Base-by-base conservation (phyloP, 768 basidiomycete genomes). In the Mycena chlorophos region DNA sequence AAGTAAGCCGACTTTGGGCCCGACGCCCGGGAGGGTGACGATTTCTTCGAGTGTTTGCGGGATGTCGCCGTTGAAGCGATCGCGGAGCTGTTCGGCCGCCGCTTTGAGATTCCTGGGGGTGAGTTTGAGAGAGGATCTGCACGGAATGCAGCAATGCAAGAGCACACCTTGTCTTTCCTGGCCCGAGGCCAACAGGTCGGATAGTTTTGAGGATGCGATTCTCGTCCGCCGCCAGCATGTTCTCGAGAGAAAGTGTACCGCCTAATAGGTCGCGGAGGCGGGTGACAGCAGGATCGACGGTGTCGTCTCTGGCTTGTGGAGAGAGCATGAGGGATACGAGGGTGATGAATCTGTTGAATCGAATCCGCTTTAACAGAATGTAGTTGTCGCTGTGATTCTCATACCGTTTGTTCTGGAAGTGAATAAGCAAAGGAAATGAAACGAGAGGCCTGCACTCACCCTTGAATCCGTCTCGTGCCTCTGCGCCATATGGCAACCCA, bases 1-100 rank as follows among this genome's bases (percentile, higher is more conserved):
- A 30, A 97, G 69, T 71, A 91, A 96, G 1, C 92, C 92, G 94
- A 98, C 97, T 70, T 99, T 98, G 0, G 94, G 96, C 0, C 96
- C 96, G 0, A 98, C 94, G 0, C 96, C 96, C 2, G 86, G 86
- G 13, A 98, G 72, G 4, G 88, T 88, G 62, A 93, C 91, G 8
- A 99, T 75, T 37, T 91, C 91, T 31, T 94, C 94, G 3, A 88
- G 84, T 0, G 92, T 94, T 67, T 88, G 85, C 0, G 96, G 96
- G 0, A 98, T 87, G 57, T 98, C 94, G 2, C 87, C 87, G 42
- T 80, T 79, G 56, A 91, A 92, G 0, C 87, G 79, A 54, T 91
- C 87, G 17, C 78, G 74, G 10, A 97, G 75, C 40, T 75, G 78
- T 55, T 81, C 74, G 0, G 94, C 89, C 0, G 92, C 80, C 65